Evolutionary conservation across 306 rosid genomes (phyloP), one percentile per base, ranked within the genome.

Genomic region (Citrullus amarus): DNA sequence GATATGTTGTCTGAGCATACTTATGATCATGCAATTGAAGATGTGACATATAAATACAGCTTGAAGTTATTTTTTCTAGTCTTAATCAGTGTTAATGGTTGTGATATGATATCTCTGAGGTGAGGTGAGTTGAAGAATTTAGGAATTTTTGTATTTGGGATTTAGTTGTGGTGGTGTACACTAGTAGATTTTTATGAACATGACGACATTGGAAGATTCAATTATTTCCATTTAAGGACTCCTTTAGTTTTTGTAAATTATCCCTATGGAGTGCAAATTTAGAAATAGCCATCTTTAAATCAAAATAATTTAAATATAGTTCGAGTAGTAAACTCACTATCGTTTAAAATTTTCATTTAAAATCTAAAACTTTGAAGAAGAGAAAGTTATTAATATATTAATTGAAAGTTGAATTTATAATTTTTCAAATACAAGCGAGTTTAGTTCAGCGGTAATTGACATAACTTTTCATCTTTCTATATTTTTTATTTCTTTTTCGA

Each of bases 1-100:
- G 98, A 79, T 92, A 84, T 65, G 95, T 92, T 63, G 91, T 90
- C 14, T 90, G 78, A 85, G 60, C 12, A 10, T 59, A 6, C 1
- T 25, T 1, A 59, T 25, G 13, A 25, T 25, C 25, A 28, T 25
- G 18, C 32, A 25, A 60, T 28, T 25, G 38, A 59, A 59, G 17
- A 60, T 60, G 18, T 28, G 66, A 59, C 8, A 25, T 59, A 3
- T 58, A 2, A 9, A 12, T 59, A 22, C 65, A 11, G 36, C 6
- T 59, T 59, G 36, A 58, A 58, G 32, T 20, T 9, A 58, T 20
- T 9, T 58, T 55, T 58, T 57, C 6, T 3, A 58, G 63, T 22
- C 34, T n/a, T 57, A 57, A n/a, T 57, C 0, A 20, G 30, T 7
- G 30, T n/a, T 56, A 6, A 0, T n/a, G 36, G 16, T 25, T 59